Percentiles rank a stretch among this genome's conserved stretches.
phyloP scores from a whole-genome alignment of 2,329 filamentous ascomycete genomes.

The Penicillium sp. region DNA sequence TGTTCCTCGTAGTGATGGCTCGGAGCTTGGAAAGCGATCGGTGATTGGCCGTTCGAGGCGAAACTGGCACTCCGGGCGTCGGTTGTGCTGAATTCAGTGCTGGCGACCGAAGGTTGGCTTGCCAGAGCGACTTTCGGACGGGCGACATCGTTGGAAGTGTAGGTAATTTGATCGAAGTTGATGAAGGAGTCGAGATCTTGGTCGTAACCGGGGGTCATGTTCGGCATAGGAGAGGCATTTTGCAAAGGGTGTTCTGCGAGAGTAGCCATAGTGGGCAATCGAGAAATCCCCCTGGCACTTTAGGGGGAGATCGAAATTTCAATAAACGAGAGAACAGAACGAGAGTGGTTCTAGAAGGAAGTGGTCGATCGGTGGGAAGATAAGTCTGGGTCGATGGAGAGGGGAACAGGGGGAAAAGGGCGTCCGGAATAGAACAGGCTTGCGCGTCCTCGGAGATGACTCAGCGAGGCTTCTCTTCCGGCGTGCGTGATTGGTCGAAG shows the following conservation, averaged over 20 bases:
- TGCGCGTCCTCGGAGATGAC: constrained; percentile 33
- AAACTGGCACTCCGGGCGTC: constrained; percentile 33
- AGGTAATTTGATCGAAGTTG: constrained; percentile 43
- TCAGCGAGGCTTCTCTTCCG: constrained; percentile 18
- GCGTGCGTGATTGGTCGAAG: background rate
- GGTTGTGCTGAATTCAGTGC: constrained; percentile 30
- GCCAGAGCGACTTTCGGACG: constrained; percentile 34
- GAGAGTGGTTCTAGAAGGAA: constrained; percentile 12
- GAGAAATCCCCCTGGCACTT: background rate
- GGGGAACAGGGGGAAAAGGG: constrained; percentile 4
- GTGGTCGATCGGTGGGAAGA: constrained; percentile 4
- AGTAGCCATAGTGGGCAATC: constrained; percentile 28
- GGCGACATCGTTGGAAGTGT: constrained; percentile 33
- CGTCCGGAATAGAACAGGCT: constrained; percentile 17
- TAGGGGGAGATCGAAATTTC: constrained; percentile 1
- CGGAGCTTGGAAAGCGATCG: constrained; percentile 64
- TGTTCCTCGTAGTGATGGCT: constrained; percentile 95
- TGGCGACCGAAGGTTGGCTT: constrained; percentile 35
- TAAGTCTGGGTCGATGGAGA: constrained; percentile 13
- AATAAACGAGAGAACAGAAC: constrained; percentile 5
- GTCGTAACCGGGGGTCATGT: constrained; percentile 36
- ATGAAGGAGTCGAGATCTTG: constrained; percentile 45
- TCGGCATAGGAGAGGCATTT: constrained; percentile 27
- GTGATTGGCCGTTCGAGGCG: constrained; percentile 37
- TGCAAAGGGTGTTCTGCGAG: constrained; percentile 33